Base-by-base conservation (phyloP, 2,329 filamentous ascomycete species). In the Hypocrella siamensis region DNA sequence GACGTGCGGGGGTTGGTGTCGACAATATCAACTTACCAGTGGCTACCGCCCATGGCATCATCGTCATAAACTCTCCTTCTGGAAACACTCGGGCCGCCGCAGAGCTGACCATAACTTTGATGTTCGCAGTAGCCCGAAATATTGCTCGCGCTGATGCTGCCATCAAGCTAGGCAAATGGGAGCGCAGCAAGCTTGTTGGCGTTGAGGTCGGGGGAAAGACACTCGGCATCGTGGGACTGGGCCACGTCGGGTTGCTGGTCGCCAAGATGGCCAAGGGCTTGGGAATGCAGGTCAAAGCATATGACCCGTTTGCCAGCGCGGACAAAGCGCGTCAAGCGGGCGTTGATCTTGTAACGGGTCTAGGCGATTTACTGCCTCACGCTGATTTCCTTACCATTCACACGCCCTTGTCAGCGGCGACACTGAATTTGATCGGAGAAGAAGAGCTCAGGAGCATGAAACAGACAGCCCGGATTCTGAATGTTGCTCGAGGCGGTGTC, bases 11-110 rank as follows among this genome's bases (percentile, higher is more conserved):
- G 10, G 82, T 88, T 1, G 82, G 79, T 19, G 79, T 88, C 17
- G 80, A 88, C 56, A 86, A 88, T 55, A 81, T 90, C 30, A 67
- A 88, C 47, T 75, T 88, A 0, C 61, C 71, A 21, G 70, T 73
- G 6, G 81, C 81, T 3, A 88, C 80, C 0, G 63, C 67, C 25
- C 62, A 74, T 33, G 82, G 82, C 15, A 75, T 88, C 37, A 75
- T 86, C 31, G 81, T 90, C 3, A 75, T 88, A 34, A 90, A 88
- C 51, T 79, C 72, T 17, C 81, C 82, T 0, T 70, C 71, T 14
- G 82, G 82, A 2, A 90, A 90, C 47, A 84, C 86, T 42, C 70
- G 79, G 35, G 81, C 82, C 0, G 82, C 81, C 0, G 80, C 80
- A 0, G 80, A 85, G 47, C 80, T 85, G 45, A 84, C 80, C 0